These are phyloP conservation scores for Sporothrix pseudoabietina DNA, from an alignment of 2,329 filamentous ascomycete species.

Conservation along the genomic window DNA sequence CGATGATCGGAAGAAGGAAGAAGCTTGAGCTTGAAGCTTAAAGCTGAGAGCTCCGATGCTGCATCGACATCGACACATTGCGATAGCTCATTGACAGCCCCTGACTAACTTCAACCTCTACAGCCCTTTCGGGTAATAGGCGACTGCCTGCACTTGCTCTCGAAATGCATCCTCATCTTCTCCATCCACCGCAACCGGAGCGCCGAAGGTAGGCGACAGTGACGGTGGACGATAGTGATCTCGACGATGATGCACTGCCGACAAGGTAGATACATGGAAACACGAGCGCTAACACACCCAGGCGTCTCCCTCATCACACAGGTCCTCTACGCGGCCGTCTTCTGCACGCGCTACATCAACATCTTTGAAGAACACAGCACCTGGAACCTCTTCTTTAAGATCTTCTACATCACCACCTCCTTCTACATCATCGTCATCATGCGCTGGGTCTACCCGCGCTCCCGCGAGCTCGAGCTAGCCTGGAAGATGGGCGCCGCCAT, in stretches of 20 bases:
- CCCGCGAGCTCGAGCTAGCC: conserved; percentile 86
- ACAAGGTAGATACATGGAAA: not conserved
- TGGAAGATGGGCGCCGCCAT: conserved; percentile 84
- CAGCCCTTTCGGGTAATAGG: conserved; percentile 74
- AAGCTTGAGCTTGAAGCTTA: not conserved
- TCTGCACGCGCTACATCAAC: conserved; percentile 83
- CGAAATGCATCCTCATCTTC: conserved; percentile 88
- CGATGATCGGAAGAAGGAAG: not conserved
- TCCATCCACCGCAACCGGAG: conserved; percentile 86
- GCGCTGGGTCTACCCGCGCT: conserved; percentile 82
- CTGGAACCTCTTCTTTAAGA: conserved; percentile 83
- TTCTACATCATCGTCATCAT: conserved; percentile 87
- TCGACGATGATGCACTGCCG: not conserved
- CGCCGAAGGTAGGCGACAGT: conserved; percentile 65
- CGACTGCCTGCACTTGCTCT: conserved; percentile 80
- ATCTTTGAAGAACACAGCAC: conserved; percentile 61
- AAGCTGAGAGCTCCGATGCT: not conserved
- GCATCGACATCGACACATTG: not conserved
- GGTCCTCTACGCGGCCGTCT: conserved; percentile 82
- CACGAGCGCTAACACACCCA: conserved; percentile 39
- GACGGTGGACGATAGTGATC: too few relatives aligned
- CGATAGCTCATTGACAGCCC: not conserved
- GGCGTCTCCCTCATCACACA: conserved; percentile 92
- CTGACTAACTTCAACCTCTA: conserved; percentile 18
- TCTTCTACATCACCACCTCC: conserved; percentile 82